Conservation (phyloP, 1,139 yeast genomes). For the Debaryomyces nepalensis region DNA sequence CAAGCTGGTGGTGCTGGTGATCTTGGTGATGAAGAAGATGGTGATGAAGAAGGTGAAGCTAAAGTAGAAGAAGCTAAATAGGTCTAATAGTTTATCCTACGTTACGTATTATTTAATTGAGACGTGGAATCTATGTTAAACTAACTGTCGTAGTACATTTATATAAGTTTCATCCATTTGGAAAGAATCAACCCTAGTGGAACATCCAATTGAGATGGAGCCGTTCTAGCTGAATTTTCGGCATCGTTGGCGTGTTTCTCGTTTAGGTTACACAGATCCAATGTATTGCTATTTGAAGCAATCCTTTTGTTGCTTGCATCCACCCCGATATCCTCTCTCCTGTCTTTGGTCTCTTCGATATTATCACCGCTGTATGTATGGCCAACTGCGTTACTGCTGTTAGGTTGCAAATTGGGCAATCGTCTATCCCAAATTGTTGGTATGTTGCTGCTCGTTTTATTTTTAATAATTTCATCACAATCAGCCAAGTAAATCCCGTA, state of each 20-base stretch:
- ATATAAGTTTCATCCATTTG: slow-evolving; percentile 17
- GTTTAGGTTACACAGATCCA: not conserved
- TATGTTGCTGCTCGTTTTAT: not conserved
- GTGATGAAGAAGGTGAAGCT: slow-evolving; percentile 33
- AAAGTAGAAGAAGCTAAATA: slow-evolving; percentile 27
- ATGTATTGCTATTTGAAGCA: not conserved
- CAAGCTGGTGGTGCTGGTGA: slow-evolving; percentile 48
- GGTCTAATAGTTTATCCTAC: slow-evolving; percentile 8
- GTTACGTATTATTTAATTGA: not conserved
- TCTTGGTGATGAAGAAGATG: no score
- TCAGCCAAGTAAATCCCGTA: slow-evolving; percentile 13
- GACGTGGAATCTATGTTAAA: not conserved
- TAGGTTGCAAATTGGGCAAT: slow-evolving; percentile 13
- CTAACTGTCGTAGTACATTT: not conserved
- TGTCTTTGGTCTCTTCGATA: no score
- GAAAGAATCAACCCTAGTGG: slow-evolving; percentile 18
- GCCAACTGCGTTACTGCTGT: not conserved
- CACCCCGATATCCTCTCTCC: not conserved
- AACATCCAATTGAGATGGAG: slow-evolving; percentile 6
- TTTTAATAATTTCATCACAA: slow-evolving; percentile 2
- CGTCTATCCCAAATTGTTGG: slow-evolving; percentile 9
- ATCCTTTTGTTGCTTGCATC: not conserved
- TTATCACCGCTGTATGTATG: not conserved
- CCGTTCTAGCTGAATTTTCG: not conserved
- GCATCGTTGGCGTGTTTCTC: not conserved